Conservation (phyloP, 2,329 filamentous ascomycete species). For the Acephala macrosclerotiorum region DNA sequence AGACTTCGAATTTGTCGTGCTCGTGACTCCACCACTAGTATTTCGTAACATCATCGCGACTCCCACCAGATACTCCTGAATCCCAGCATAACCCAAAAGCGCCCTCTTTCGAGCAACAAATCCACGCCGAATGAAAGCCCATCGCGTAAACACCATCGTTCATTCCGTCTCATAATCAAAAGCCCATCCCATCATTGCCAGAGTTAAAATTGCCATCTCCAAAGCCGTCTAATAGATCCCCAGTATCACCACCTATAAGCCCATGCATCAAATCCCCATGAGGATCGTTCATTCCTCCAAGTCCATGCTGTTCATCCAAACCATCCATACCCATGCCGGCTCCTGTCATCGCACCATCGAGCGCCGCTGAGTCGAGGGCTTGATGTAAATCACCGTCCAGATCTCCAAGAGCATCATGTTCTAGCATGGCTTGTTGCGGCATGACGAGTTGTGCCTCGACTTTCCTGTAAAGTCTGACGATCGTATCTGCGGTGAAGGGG, state of each 20-base stretch:
- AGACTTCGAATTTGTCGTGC: no score
- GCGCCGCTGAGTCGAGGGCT: slow-evolving; percentile 25
- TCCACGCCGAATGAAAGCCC: no score
- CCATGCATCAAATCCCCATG: slow-evolving; percentile 35
- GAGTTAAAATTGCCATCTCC: slow-evolving; percentile 20
- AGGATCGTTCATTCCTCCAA: slow-evolving; percentile 19
- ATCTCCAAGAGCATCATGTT: slow-evolving; percentile 24
- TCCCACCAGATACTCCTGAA: no score
- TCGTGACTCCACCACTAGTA: no score
- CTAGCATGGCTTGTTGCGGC: slow-evolving; percentile 30
- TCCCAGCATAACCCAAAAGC: no score
- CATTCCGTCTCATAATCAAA: slow-evolving; percentile 12
- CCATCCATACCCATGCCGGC: slow-evolving; percentile 19
- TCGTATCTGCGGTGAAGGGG: slow-evolving; percentile 38
- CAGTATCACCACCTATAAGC: slow-evolving; percentile 24
- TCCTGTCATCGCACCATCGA: slow-evolving; percentile 22
- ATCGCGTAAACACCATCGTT: background rate
- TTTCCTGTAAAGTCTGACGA: slow-evolving; percentile 42
- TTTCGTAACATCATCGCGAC: no score
- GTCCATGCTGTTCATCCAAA: slow-evolving; percentile 5
- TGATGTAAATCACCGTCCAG: slow-evolving; percentile 15
- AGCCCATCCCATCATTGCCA: slow-evolving; percentile 34
- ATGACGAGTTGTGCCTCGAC: slow-evolving; percentile 40
- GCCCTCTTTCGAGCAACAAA: no score
- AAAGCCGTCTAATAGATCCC: slow-evolving; percentile 27